phyloP scores from a whole-genome alignment of 768 basidiomycete genomes.

The Termitomyces sp. region DNA sequence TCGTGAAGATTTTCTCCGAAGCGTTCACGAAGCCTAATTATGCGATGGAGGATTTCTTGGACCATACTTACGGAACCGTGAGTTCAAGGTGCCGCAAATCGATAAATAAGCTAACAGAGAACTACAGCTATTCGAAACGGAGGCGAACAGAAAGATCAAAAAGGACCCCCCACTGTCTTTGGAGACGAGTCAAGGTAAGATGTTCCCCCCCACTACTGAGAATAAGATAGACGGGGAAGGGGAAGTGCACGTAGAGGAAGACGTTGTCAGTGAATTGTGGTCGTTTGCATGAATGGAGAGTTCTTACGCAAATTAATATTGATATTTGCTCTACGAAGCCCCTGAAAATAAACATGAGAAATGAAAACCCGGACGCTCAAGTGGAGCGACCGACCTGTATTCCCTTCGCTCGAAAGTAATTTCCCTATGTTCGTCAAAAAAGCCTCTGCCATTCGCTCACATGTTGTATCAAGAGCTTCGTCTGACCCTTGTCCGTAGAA shows the following conservation, averaged over 20 bases:
- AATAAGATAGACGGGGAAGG: neutral
- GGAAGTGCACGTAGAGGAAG: slow-evolving; percentile 1
- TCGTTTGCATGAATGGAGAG: neutral
- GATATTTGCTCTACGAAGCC: no score
- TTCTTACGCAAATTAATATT: neutral
- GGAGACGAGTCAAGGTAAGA: slow-evolving; percentile 26
- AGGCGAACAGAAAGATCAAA: slow-evolving; percentile 72
- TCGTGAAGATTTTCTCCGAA: slow-evolving; percentile 82
- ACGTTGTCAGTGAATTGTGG: slow-evolving; percentile 8
- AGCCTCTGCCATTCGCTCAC: neutral
- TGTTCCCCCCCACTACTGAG: neutral
- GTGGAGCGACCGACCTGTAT: neutral
- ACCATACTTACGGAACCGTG: slow-evolving; percentile 89
- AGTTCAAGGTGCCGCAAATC: neutral
- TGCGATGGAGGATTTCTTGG: slow-evolving; percentile 92
- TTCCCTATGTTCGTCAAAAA: neutral
- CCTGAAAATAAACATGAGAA: neutral
- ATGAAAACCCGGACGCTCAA: neutral
- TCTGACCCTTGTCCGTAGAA: no score
- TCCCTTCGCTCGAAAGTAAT: no score
- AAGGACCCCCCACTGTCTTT: slow-evolving; percentile 63
- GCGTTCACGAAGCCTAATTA: slow-evolving; percentile 93
- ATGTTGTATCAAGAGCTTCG: neutral
- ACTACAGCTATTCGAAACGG: slow-evolving; percentile 79
- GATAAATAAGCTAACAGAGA: neutral